phyloP scores from a whole-genome alignment of 1,284 basidiomycete genomes.

The Rhodotorula sp. region DNA sequence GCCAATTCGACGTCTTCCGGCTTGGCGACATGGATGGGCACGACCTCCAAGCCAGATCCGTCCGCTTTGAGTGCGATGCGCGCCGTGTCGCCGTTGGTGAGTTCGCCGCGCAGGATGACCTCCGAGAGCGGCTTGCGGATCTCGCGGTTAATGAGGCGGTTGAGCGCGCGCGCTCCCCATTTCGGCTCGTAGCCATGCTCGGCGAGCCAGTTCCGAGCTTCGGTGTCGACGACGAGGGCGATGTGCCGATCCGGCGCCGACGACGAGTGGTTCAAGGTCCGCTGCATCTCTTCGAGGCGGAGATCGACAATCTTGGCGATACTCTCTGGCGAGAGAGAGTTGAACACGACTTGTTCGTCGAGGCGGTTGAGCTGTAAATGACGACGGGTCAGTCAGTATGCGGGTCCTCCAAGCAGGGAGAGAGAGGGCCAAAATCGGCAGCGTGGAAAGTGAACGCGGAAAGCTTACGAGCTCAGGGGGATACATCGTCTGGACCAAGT shows the following conservation, averaged over 20 bases:
- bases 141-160: slow-evolving; percentile 46
- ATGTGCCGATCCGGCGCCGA: slow-evolving; percentile 58
- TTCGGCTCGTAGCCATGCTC: slow-evolving; percentile 76
- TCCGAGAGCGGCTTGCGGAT: slow-evolving; percentile 45
- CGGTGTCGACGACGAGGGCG: slow-evolving; percentile 65
- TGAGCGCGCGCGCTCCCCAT: slow-evolving; percentile 74
- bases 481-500: slow-evolving; percentile 71
- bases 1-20: slow-evolving; percentile 20
- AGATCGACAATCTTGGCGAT: slow-evolving; percentile 76
- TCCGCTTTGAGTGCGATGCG: slow-evolving; percentile 26
- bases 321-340: slow-evolving; percentile 72
- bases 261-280: slow-evolving; percentile 57
- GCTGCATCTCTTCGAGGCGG: slow-evolving; percentile 70
- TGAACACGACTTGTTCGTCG: slow-evolving; percentile 63
- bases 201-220: slow-evolving; percentile 71
- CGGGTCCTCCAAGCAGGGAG: background rate
- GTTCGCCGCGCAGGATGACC: slow-evolving; percentile 37
- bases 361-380: slow-evolving; percentile 40
- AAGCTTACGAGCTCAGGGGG: slow-evolving; percentile 74
- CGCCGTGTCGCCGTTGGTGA: slow-evolving; percentile 38
- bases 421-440: slow-evolving; percentile 1
- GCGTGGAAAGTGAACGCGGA: slow-evolving; percentile 47
- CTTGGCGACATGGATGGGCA: background rate
- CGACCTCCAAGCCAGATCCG: slow-evolving; percentile 34
- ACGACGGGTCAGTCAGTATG: background rate